Conservation (phyloP, 2,329 filamentous ascomycete genomes). For the Talaromyces amestolkiae region DNA sequence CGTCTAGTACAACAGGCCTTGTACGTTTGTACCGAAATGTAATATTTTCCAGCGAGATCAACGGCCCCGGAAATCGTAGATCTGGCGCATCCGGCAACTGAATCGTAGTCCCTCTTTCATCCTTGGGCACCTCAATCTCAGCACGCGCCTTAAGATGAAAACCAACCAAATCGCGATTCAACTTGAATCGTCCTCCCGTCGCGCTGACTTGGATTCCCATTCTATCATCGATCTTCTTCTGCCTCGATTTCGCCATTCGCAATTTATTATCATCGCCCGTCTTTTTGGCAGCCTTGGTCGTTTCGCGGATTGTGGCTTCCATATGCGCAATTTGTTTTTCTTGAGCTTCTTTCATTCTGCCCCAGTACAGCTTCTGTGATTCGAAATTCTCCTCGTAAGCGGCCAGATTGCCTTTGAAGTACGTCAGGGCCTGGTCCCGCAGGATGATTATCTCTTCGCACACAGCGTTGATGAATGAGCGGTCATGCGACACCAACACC, state of each 20-base stretch:
- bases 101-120: constrained; percentile 59
- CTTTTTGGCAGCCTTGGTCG: constrained; percentile 70
- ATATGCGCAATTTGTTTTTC: constrained; percentile 79
- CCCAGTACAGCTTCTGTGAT: constrained; percentile 64
- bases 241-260: constrained; percentile 77
- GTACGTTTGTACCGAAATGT: constrained; percentile 60
- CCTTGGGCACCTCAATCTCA: constrained; percentile 68
- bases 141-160: constrained; percentile 58
- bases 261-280: constrained; percentile 82
- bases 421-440: constrained; percentile 67
- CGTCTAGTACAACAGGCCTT: constrained; percentile 54
- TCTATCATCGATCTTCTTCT: constrained; percentile 80
- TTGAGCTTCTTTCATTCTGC: constrained; percentile 76
- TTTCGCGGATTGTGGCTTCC: constrained; percentile 71
- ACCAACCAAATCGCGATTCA: constrained; percentile 70
- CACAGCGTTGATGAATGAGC: constrained; percentile 73
- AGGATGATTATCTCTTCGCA: constrained; percentile 74
- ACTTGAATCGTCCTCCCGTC: constrained; percentile 73
- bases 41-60: constrained; percentile 69
- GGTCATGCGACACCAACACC: constrained; percentile 79
- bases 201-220: constrained; percentile 73
- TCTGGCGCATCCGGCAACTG: constrained; percentile 63
- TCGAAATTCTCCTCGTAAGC: constrained; percentile 67
- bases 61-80: constrained; percentile 69
- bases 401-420: constrained; percentile 72